Base-by-base conservation (phyloP, 441 rosid species). In the Lepidium campestre region DNA sequence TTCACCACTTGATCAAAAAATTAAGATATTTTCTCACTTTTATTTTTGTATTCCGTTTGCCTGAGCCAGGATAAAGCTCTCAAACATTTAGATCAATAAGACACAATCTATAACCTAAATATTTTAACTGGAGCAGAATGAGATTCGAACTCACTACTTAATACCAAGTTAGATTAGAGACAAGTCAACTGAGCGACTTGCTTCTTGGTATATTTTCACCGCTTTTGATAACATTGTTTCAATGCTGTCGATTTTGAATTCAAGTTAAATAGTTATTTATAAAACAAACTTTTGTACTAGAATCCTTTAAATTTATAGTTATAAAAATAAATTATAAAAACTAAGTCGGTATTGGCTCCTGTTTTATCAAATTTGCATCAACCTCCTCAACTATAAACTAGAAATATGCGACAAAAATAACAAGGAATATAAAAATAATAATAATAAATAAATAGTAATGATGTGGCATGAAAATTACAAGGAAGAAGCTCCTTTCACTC, bases 401-500 rank as follows among this genome's bases (percentile, higher is more conserved):
- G 7, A 36, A 61, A 68, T 62, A 60, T 42, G 49, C 23, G 25
- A 27, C 14, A 13, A 23, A 62, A 47, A 46, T 17, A 32, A 20
- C 25, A 13, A 56, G 32, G 32, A 23, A 45, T 35, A 50, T 18
- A 4, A 29, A 1, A 36, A 10, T 2, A 12, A 31, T 17, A 17
- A 14, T 17, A 56, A 18, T 12, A 36, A 68, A 19, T 2, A 49
- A 22, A 61, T 12, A n/a, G 6, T 8, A 62, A 54, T 61, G 62
- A 62, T 42, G 68, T 53, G 68, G 47, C 54, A 59, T 15, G 53
- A 53, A 34, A 62, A 54, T 42, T 62, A 62, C 50, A 62, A 55
- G 32, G 40, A 62, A 5, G 47, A 70, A 70, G 80, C 77, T 15
- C 42, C 42, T 53, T 37, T 67, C 40, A 47, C 32, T 57, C 72